Conservation (phyloP, 106 monocot genomes). For the Amphibolis antarctica region DNA sequence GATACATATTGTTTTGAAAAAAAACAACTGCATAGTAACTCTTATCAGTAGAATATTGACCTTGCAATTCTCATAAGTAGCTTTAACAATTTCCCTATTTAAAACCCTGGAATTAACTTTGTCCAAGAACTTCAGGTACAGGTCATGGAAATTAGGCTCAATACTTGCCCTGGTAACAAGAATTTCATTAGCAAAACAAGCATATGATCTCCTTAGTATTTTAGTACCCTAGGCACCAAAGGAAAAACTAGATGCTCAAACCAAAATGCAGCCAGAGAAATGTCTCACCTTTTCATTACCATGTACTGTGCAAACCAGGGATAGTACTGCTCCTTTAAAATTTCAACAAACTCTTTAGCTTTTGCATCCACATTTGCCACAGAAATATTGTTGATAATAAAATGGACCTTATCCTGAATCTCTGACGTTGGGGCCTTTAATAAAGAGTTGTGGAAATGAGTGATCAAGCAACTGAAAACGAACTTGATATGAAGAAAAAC, state of each 20-base stretch:
- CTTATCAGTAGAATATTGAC: slow-evolving; percentile 22
- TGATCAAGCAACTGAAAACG: background rate
- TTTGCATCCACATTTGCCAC: slow-evolving; percentile 74
- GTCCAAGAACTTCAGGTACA: slow-evolving; percentile 90
- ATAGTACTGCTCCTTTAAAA: slow-evolving; percentile 71
- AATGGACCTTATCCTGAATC: slow-evolving; percentile 85
- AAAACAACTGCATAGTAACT: too few relatives aligned
- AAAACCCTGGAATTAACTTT: slow-evolving; percentile 77
- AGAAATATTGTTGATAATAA: slow-evolving; percentile 96
- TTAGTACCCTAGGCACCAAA: background rate
- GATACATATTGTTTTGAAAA: background rate
- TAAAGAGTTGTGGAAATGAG: background rate
- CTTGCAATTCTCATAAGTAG: slow-evolving; percentile 99
- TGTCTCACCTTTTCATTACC: slow-evolving; percentile 93
- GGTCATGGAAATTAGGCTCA: slow-evolving; percentile 97
- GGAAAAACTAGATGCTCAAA: background rate
- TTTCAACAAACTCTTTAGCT: slow-evolving; percentile 80
- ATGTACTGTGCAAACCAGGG: slow-evolving; percentile 98
- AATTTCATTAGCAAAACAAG: background rate
- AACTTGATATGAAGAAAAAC: background rate
- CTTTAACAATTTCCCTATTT: slow-evolving; percentile 86
- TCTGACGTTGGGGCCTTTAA: slow-evolving; percentile 72
- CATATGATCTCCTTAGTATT: background rate
- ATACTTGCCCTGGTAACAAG: slow-evolving; percentile 73
- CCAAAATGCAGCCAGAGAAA: background rate